Base-by-base conservation (phyloP, 345 rosid genomes). In the Rhizophora apiculata region DNA sequence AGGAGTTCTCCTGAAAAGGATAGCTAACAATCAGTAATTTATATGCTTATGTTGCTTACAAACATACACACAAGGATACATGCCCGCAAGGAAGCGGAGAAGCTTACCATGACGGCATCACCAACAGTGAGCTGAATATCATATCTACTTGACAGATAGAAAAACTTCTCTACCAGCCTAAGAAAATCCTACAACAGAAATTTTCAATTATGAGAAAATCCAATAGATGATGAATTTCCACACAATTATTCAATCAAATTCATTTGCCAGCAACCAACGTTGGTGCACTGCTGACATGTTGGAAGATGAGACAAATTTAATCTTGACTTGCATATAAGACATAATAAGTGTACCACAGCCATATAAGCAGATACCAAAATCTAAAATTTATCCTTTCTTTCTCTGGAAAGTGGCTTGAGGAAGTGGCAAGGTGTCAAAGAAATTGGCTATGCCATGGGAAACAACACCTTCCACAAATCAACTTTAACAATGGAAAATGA, bases 161-260 rank as follows among this genome's bases (percentile, higher is more conserved):
- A 96, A 60, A 96, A 86, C 82, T 90, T 92, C 79, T 96, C 99
- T 61, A 96, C 97, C 77, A 90, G 78, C 64, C 96, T 89, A 26
- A 96, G 95, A 77, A 96, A 92, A 84, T 92, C 97, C 99, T 96
- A 60, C 79, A 77, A 36, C 58, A 72, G 20, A 72, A 71, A 27
- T 24, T 57, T 46, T 56, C 51, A 52, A 30, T 21, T 43, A 60
- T 71, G 9, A 63, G 54, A 60, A 31, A 43, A 57, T 8, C 64
- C 36, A n/a, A 36, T 7, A 19, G 34, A 24, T n/a, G 27, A 56
- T 58, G 8, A 60, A 6, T 6, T 43, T 55, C 9, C n/a, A 37
- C 63, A 46, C 30, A 26, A 60, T 46, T n/a, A 48, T 24, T 56
- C 4, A 32, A 20, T 53, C 6, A 46, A 63, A 21, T 55, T 34